These are phyloP conservation scores for Magnolia kwangsiensis DNA, from an alignment of 164 flowering plant genomes.

Conservation along the genomic window DNA sequence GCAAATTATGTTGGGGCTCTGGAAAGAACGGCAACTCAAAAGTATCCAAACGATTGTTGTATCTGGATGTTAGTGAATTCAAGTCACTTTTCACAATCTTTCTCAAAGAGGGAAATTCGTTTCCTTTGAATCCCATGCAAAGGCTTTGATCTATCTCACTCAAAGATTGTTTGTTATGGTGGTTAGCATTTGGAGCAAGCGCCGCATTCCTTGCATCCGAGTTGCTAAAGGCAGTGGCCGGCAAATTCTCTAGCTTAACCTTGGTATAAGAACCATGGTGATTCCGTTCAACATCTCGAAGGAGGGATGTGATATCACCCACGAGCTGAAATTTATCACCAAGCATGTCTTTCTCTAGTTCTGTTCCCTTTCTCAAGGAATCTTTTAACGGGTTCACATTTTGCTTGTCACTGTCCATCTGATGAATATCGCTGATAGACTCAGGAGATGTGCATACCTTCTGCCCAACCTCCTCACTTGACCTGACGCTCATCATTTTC, in stretches of 20 bases:
- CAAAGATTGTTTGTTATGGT: conserved; percentile 32
- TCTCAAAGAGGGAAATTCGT: conserved; percentile 48
- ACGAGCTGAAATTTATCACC: conserved; percentile 50
- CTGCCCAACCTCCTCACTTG: conserved; percentile 29
- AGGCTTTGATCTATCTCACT: conserved; percentile 39
- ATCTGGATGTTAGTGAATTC: conserved; percentile 56
- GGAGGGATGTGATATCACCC: conserved; percentile 51
- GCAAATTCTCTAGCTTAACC: conserved; percentile 22
- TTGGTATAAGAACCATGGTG: conserved; percentile 30
- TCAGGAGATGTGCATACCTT: conserved; percentile 19
- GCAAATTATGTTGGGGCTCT: conserved; percentile 48
- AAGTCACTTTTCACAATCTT: conserved; percentile 56
- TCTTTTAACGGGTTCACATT: conserved; percentile 18
- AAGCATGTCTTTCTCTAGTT: conserved; percentile 31
- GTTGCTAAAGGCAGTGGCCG: conserved; percentile 7
- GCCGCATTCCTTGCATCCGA: conserved; percentile 14
- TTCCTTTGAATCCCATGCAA: conserved; percentile 45
- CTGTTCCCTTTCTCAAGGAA: conserved; percentile 30
- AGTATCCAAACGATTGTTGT: conserved; percentile 69
- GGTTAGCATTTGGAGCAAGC: conserved; percentile 25
- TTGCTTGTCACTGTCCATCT: conserved; percentile 28
- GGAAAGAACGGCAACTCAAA: conserved; percentile 63
- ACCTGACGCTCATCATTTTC: conserved; percentile 60
- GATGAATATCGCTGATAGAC: conserved; percentile 21
- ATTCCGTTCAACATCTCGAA: conserved; percentile 55